A percentile compares a stretch with the other conserved stretches of the same genome.
Conservation (phyloP, 768 basidiomycete genomes). For the Terana coerulea region DNA sequence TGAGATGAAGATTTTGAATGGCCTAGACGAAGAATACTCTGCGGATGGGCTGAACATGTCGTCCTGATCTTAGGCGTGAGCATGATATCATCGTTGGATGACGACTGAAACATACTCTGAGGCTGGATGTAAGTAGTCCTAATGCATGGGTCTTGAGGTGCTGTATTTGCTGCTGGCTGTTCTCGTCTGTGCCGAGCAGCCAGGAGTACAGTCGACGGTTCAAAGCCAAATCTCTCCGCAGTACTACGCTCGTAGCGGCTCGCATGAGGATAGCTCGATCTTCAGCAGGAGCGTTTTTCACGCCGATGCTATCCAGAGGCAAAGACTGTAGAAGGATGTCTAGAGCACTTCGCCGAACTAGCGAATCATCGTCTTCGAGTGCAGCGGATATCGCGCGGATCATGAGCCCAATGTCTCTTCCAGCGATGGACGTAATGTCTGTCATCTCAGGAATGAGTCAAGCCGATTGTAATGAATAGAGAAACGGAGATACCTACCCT, state of each 20-base stretch:
- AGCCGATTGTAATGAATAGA: conserved; percentile 1
- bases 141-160: conserved; percentile 71
- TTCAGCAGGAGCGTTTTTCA: conserved; percentile 63
- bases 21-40: conserved; percentile 74
- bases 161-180: conserved; percentile 64
- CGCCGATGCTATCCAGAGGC: conserved; percentile 65
- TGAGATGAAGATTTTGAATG: conserved; percentile 95
- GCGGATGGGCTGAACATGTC: conserved; percentile 75
- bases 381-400: conserved; percentile 88
- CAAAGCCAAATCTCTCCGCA: conserved; percentile 88
- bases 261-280: conserved; percentile 85
- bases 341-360: conserved; percentile 82
- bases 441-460: conserved; percentile 7
- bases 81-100: conserved; percentile 8
- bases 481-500: conserved; percentile 45
- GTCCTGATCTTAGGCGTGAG: conserved; percentile 39
- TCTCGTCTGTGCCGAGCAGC: conserved; percentile 83
- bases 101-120: conserved; percentile 47
- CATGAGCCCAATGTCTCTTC: conserved; percentile 89
- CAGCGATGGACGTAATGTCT: conserved; percentile 72
- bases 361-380: conserved; percentile 89
- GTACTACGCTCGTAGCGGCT: conserved; percentile 82
- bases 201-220: conserved; percentile 92
- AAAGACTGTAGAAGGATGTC: conserved; percentile 81
- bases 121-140: conserved; percentile 62